These are phyloP conservation scores for Irpex lacteus DNA, from an alignment of 1,284 basidiomycete genomes.

Conservation along the genomic window DNA sequence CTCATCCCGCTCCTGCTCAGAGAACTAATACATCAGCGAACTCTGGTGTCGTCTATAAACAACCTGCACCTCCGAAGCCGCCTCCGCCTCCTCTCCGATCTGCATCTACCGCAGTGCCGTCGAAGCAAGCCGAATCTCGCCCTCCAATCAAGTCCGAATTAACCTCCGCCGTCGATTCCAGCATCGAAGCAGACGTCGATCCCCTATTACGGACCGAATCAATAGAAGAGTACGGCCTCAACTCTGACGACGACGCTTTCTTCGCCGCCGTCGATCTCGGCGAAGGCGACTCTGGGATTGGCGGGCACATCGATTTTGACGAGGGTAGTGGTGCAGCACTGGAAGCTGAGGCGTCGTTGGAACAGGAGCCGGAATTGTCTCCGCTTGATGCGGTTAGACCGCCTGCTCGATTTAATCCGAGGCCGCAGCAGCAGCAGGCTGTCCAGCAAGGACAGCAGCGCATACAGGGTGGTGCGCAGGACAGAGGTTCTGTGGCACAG, in stretches of 20 bases:
- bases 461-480: neutral
- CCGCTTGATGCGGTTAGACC: neutral
- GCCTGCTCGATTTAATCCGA: neutral
- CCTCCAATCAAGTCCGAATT: slow-evolving; percentile 2
- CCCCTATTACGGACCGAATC: neutral
- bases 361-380: neutral
- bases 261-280: slow-evolving; percentile 57
- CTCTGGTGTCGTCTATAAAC: slow-evolving; percentile 1
- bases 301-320: slow-evolving; percentile 45
- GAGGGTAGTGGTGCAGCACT: slow-evolving; percentile 28
- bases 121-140: slow-evolving; percentile 4
- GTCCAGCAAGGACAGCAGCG: neutral
- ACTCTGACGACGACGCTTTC: slow-evolving; percentile 63
- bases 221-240: slow-evolving; percentile 41
- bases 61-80: slow-evolving; percentile 2
- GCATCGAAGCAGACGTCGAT: neutral
- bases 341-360: slow-evolving; percentile 6
- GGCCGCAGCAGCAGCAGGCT: neutral
- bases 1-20: neutral
- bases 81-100: neutral
- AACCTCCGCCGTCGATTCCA: slow-evolving; percentile 2
- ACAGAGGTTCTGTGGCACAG: neutral
- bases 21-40: neutral
- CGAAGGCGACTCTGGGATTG: slow-evolving; percentile 41
- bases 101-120: neutral